Base-by-base conservation (phyloP, 2,329 filamentous ascomycete genomes). In the Aspergillus ibericus region DNA sequence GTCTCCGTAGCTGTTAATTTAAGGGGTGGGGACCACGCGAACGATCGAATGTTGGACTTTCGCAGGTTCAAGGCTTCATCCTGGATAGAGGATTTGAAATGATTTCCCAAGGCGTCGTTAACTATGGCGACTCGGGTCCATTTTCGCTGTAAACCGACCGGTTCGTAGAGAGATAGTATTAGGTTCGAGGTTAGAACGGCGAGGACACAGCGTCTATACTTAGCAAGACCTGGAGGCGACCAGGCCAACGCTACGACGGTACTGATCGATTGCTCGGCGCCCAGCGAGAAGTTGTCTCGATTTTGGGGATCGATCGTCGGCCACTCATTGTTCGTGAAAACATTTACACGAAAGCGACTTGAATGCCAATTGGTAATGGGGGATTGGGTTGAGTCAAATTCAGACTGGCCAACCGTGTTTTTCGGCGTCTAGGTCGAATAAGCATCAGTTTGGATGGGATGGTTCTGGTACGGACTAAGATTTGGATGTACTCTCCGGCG, bases 141-240 rank as follows among this genome's bases (percentile, higher is more conserved):
- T 62, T 76, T 79, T 1, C 72, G 69, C 42, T 74, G 70, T 9
- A 75, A 74, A 12, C 80, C 80, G 32, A 78, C 69, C 2, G 80
- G 75, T 49, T 83, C 81, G 80, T 84, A 88, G 8, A 88, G 68
- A 1, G 82, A 83, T 5, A 88, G 69, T 1, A 83, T 66, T 55
- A 85, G 70, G 62, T 85, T 86, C 2, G 83, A 80, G 0, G 83
- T 85, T 46, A 85, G 72, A 15, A 85, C 79, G 2, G 80, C 82
- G 27, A 88, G 77, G 7, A 81, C 79, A 65, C 80, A 83, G 61
- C 82, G 78, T 44, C 79, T 73, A 68, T 85, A 81, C 63, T 79
- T 80, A 16, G 77, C 83, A 38, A 87, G 70, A 2, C 85, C 84
- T 6, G 81, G 76, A 2, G 81, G 75, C 5, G 85, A 87, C 85